Conservation (phyloP, 805 yeast species). For the Metschnikowia reukaufii region DNA sequence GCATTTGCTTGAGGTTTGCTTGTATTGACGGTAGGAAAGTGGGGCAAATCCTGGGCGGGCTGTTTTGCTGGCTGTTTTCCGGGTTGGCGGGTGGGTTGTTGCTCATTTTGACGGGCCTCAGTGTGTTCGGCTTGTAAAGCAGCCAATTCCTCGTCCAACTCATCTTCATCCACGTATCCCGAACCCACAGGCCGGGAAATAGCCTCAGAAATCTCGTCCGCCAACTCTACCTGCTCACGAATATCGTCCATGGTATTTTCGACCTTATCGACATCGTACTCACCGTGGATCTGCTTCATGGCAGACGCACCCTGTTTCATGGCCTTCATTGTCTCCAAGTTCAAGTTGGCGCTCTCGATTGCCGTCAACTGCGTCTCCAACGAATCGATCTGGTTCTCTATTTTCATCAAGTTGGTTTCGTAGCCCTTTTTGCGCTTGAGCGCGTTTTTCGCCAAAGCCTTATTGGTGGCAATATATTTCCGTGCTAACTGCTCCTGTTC, state of each 20-base stretch:
- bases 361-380: conserved; percentile 87
- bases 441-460: conserved; percentile 77
- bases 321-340: conserved; percentile 96
- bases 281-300: conserved; percentile 94
- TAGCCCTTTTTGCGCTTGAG: conserved; percentile 82
- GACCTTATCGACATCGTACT: conserved; percentile 92
- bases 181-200: conserved; percentile 89
- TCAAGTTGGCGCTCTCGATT: conserved; percentile 92
- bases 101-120: conserved; percentile 50
- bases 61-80: conserved; percentile 14
- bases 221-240: conserved; percentile 91
- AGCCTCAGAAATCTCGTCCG: conserved; percentile 95
- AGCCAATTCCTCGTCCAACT: conserved; percentile 91
- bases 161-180: conserved; percentile 85
- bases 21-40: conserved; percentile 45
- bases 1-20: conserved; percentile 36
- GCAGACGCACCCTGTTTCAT: conserved; percentile 98
- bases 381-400: conserved; percentile 85
- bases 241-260: conserved; percentile 98
- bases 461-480: conserved; percentile 68
- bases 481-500: conserved; percentile 83
- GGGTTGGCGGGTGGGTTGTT: conserved; percentile 11
- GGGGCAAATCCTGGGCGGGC: conserved; percentile 29
- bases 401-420: conserved; percentile 74
- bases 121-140: conserved; percentile 80